A percentile compares a stretch with the other conserved stretches of the same genome.
Evolutionary conservation across 1,284 basidiomycete species (phyloP).

Genomic region (Neonothopanus nambi): DNA sequence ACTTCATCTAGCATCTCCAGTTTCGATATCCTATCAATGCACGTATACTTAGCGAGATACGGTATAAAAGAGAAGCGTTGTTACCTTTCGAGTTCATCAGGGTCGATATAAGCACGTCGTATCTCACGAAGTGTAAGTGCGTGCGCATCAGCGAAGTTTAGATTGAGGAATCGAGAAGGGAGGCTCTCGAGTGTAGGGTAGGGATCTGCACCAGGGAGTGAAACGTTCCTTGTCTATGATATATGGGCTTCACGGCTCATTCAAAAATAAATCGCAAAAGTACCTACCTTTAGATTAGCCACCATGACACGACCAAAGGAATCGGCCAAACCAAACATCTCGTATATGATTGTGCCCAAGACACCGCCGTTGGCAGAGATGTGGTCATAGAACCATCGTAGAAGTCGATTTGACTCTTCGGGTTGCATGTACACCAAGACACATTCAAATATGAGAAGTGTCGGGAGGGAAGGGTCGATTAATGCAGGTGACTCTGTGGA

Average conservation of each 20-base stretch:
- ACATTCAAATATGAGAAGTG: constrained; percentile 88
- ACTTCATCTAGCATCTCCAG: constrained; percentile 89
- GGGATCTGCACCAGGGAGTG: constrained; percentile 70
- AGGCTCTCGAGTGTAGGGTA: constrained; percentile 63
- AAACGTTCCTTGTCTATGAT: constrained; percentile 73
- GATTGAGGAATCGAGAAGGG: constrained; percentile 58
- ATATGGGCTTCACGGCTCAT: background rate
- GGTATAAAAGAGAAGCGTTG: constrained; percentile 18
- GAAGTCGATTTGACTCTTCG: constrained; percentile 54
- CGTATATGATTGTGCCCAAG: constrained; percentile 75
- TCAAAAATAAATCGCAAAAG: background rate
- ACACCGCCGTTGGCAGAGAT: constrained; percentile 35
- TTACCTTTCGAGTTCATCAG: constrained; percentile 65
- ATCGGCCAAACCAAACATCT: constrained; percentile 87
- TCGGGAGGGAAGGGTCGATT: constrained; percentile 71
- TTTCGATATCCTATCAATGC: constrained; percentile 57
- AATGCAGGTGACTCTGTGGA: constrained; percentile 29
- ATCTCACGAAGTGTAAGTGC: constrained; percentile 72
- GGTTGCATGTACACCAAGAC: constrained; percentile 88
- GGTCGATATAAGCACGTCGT: constrained; percentile 52
- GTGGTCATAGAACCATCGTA: constrained; percentile 73
- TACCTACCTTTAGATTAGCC: constrained; percentile 72
- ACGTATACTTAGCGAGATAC: constrained; percentile 1
- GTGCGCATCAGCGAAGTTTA: constrained; percentile 54
- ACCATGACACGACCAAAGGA: constrained; percentile 88